Conservation (phyloP, 768 basidiomycete species). For the Tylopilus cervinicoccineus region DNA sequence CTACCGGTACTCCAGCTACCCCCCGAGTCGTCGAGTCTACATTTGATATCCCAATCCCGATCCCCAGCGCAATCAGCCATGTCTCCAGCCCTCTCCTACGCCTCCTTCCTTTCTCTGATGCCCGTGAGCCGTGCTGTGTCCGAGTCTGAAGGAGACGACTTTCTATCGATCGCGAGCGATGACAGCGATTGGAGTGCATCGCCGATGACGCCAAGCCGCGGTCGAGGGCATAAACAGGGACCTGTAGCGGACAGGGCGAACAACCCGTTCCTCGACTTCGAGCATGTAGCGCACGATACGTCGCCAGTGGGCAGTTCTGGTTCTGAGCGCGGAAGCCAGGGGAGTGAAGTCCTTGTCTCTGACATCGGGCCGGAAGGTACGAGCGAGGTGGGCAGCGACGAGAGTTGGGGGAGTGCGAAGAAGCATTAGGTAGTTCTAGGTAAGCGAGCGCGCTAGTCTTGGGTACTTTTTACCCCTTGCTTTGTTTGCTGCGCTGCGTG, state of each 20-base stretch:
- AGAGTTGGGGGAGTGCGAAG: constrained; percentile 26
- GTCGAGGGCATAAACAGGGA: too few species aligned
- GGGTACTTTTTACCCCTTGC: too few species aligned
- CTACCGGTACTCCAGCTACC: constrained; percentile 16
- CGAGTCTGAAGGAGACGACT: constrained; percentile 24
- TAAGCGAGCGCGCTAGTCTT: background rate
- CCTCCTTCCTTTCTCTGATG: constrained; percentile 25
- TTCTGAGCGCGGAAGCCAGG: constrained; percentile 13
- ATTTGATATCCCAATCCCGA: constrained; percentile 1
- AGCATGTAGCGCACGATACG: constrained; percentile 7
- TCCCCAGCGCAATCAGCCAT: constrained; percentile 2
- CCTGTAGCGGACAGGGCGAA: constrained; percentile 8
- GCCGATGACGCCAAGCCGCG: background rate
- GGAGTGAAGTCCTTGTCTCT: constrained; percentile 17
- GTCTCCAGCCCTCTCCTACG: constrained; percentile 20
- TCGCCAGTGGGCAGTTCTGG: background rate
- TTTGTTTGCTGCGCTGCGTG: background rate
- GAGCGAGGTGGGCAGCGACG: constrained; percentile 22
- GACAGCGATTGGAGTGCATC: constrained; percentile 14
- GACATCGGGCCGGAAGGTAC: constrained; percentile 8
- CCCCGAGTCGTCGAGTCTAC: background rate
- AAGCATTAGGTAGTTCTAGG: constrained; percentile 5
- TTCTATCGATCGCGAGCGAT: constrained; percentile 21
- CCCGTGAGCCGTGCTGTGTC: constrained; percentile 15
- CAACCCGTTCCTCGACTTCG: constrained; percentile 25